Percentiles rank a stretch among this genome's conserved stretches.
Conservation (phyloP, 2,329 filamentous ascomycete genomes). For the Bretziella fagacearum region DNA sequence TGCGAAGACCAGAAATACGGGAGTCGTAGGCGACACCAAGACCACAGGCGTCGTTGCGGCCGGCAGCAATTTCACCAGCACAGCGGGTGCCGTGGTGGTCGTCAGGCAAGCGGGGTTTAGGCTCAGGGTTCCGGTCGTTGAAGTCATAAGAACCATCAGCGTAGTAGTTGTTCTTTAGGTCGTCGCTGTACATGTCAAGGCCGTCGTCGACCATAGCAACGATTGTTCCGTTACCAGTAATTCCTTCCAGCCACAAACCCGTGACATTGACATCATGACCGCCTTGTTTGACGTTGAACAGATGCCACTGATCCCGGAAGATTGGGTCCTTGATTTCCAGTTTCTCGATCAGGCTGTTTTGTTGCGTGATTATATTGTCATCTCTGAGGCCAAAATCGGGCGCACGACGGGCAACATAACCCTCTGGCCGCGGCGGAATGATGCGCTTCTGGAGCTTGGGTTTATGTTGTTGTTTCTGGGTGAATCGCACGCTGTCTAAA, state of each 20-base stretch:
- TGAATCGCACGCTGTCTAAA: slow-evolving; percentile 58
- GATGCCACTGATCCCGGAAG: slow-evolving; percentile 88
- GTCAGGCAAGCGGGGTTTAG: slow-evolving; percentile 65
- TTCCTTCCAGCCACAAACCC: slow-evolving; percentile 73
- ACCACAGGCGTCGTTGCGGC: slow-evolving; percentile 82
- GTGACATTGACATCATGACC: slow-evolving; percentile 97
- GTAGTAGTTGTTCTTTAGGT: slow-evolving; percentile 88
- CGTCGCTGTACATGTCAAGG: slow-evolving; percentile 85
- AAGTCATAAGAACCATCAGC: slow-evolving; percentile 88
- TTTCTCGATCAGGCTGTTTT: slow-evolving; percentile 41
- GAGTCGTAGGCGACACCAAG: slow-evolving; percentile 92
- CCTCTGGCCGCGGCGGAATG: slow-evolving; percentile 25
- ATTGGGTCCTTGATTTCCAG: slow-evolving; percentile 79
- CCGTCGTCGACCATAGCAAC: slow-evolving; percentile 95
- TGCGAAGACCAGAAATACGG: slow-evolving; percentile 78
- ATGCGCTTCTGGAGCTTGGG: slow-evolving; percentile 34
- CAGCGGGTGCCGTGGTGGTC: slow-evolving; percentile 88
- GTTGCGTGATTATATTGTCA: slow-evolving; percentile 35
- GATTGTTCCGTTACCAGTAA: slow-evolving; percentile 76
- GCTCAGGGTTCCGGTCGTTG: slow-evolving; percentile 67
- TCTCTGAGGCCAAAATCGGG: background rate
- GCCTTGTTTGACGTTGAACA: slow-evolving; percentile 63
- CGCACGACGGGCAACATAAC: slow-evolving; percentile 15
- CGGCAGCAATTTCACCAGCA: slow-evolving; percentile 83
- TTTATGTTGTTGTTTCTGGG: slow-evolving; percentile 51